These are phyloP conservation scores for Neurospora sp. DNA, from an alignment of 495 filamentous ascomycete species.

Conservation along the genomic window DNA sequence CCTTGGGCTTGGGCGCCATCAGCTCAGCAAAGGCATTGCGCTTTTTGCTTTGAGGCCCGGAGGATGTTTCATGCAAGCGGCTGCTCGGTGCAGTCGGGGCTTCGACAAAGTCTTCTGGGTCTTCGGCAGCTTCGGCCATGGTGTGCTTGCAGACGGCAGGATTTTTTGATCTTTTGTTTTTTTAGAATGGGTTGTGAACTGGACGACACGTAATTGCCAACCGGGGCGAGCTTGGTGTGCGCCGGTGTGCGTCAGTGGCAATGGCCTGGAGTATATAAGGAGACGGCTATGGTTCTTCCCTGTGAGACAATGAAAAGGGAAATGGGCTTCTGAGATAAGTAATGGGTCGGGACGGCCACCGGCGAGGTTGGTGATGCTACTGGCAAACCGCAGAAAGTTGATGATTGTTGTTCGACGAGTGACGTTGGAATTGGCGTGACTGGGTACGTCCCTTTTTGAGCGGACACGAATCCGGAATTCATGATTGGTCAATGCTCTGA, in stretches of 20 bases:
- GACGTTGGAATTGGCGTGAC: not conserved
- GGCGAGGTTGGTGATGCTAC: not conserved
- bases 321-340: too few species aligned
- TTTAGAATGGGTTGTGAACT: not conserved
- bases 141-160: not conserved
- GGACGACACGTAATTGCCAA: not conserved
- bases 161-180: not conserved
- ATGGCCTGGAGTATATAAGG: not conserved
- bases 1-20: constrained; percentile 50
- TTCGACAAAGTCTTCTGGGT: constrained; percentile 3
- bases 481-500: not conserved
- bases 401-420: not conserved
- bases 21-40: constrained; percentile 48
- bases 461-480: not conserved
- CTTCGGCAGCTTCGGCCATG: constrained; percentile 14
- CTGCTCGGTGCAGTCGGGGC: constrained; percentile 9
- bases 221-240: not conserved
- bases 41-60: constrained; percentile 1
- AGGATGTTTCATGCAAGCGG: not conserved
- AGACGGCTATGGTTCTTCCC: not conserved
- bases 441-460: not conserved
- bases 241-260: not conserved
- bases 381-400: not conserved
- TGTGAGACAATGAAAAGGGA: not conserved
- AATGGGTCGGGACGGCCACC: not conserved